A percentile compares a stretch with the other conserved stretches of the same genome.
Evolutionary conservation across 768 basidiomycete genomes (phyloP).

Genomic region (Hemileccinum impolitum): DNA sequence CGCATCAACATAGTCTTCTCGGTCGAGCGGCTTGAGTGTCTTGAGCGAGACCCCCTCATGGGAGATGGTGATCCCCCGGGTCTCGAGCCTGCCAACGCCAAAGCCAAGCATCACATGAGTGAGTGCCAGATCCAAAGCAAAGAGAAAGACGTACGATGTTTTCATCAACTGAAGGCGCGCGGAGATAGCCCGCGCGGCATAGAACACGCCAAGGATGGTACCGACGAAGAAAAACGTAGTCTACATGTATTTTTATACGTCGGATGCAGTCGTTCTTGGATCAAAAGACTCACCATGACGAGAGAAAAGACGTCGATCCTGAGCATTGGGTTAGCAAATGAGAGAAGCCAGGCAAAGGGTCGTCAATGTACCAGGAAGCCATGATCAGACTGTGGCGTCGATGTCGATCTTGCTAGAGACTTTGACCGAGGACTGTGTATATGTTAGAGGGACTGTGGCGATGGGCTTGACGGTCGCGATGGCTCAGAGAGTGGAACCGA

Average conservation of each 20-base stretch:
- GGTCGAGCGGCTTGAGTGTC: slow-evolving; percentile 54
- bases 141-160: slow-evolving; percentile 43
- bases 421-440: no score
- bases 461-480: no score
- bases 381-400: not conserved
- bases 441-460: no score
- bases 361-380: slow-evolving; percentile 11
- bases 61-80: slow-evolving; percentile 54
- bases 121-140: not conserved
- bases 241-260: slow-evolving; percentile 24
- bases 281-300: slow-evolving; percentile 4
- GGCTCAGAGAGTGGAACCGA: no score
- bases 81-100: slow-evolving; percentile 50
- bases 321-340: not conserved
- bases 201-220: slow-evolving; percentile 41
- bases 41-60: slow-evolving; percentile 63
- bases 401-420: no score
- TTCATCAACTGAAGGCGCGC: slow-evolving; percentile 47
- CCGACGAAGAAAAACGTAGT: slow-evolving; percentile 47
- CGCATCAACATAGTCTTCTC: slow-evolving; percentile 67
- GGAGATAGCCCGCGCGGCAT: slow-evolving; percentile 37
- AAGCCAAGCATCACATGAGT: not conserved
- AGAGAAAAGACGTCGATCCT: slow-evolving; percentile 22
- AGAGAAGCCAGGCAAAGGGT: not conserved
- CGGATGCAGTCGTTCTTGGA: not conserved